Percentiles rank a stretch among this genome's conserved stretches.
Conservation (phyloP, 305 asterid species). For the Rubia peregrina region DNA sequence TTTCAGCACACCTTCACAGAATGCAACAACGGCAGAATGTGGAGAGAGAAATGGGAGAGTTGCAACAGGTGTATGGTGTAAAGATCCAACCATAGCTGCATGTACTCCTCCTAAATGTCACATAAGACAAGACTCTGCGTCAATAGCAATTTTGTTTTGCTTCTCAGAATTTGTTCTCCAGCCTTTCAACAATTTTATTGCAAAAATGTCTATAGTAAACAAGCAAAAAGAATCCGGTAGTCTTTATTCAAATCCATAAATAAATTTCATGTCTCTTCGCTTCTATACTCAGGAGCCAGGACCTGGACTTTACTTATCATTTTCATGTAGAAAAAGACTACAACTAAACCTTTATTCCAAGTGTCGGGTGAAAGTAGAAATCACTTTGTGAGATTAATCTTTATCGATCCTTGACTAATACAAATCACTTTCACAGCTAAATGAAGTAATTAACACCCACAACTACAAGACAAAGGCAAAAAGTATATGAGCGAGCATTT, state of each 20-base stretch:
- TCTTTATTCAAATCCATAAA: neutral
- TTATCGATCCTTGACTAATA: neutral
- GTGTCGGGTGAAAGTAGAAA: neutral
- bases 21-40: constrained; percentile 96
- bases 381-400: neutral
- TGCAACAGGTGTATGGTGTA: constrained; percentile 56
- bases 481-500: too few species aligned
- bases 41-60: constrained; percentile 83
- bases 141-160: neutral
- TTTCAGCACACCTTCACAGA: constrained; percentile 90
- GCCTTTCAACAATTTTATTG: neutral
- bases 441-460: too few species aligned
- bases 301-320: neutral
- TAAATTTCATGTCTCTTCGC: neutral
- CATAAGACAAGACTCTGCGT: constrained; percentile 3
- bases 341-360: neutral
- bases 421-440: neutral
- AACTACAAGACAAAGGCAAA: too few species aligned
- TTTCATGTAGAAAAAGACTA: neutral
- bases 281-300: neutral
- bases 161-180: neutral
- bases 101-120: constrained; percentile 79
- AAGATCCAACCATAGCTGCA: constrained; percentile 80
- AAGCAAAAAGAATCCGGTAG: neutral
- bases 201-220: neutral